Evolutionary conservation across 2,329 filamentous ascomycete genomes (phyloP), one percentile per base, ranked within the genome.

Genomic region (Atkinsonella hypoxylon): DNA sequence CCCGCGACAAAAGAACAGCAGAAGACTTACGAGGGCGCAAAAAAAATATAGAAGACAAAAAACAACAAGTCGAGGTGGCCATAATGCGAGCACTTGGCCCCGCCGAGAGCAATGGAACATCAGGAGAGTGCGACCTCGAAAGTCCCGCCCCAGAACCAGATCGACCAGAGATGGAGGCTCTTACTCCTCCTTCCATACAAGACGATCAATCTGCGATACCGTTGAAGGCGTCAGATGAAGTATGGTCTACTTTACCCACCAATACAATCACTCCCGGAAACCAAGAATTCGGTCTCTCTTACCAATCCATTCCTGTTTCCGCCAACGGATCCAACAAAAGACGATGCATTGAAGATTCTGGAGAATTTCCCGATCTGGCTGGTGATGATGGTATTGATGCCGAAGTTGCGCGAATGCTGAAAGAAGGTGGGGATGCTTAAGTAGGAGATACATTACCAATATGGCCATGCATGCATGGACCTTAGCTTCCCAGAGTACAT

Each of bases 41-140:
- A 58, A 68, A 72, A 2, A 81, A 82, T 51, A 87, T 89, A 15
- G 90, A 96, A 59, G 71, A 75, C 17, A 90, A 88, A 69, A 95
- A 94, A 67, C 82, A 83, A 48, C 85, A 93, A 45, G 89, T 98
- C 8, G 93, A 98, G 66, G 81, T 91, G 57, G 84, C 81, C 46
- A 97, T 98, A 58, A 89, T 98, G 78, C 81, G 85, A 48, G 88
- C 87, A 9, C 76, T 95, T 20, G 81, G 82, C 13, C 77, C 79
- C 1, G 77, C 82, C 9, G 75, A 78, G 51, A 69, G 72, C 18
- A 68, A 71, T 45, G 67, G 67, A 9, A 72, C 79, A 10, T 69
- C 73, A 3, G 71, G 73, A 2, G 70, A 72, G 9, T 66, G 72
- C 46, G 62, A 73, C 36, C 67, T 66, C n/a, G 68, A 67, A 38